These are phyloP conservation scores for Aspergillus fumigatiaffinis DNA, from an alignment of 2,329 filamentous ascomycete genomes.

Conservation along the genomic window DNA sequence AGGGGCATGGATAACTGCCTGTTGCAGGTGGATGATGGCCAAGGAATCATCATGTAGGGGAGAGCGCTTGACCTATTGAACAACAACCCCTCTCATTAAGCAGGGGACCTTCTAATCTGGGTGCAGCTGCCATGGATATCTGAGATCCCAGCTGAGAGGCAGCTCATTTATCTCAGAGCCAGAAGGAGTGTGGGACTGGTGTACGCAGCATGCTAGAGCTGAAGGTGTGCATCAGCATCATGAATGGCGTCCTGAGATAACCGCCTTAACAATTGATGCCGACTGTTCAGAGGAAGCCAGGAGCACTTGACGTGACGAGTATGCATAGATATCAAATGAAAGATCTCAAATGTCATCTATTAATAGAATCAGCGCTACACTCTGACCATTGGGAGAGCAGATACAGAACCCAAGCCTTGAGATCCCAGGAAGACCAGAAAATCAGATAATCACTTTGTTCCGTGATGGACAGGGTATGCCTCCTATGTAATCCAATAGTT, in stretches of 20 bases:
- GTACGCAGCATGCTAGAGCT: not conserved
- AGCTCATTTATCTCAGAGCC: not conserved
- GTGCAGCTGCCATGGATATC: not conserved
- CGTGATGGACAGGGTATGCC: not conserved
- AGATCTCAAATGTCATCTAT: not conserved
- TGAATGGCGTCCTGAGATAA: not conserved
- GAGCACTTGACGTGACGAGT: not conserved
- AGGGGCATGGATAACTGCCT: not conserved
- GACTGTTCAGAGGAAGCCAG: not conserved
- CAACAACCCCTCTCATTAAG: not conserved
- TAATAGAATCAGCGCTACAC: not conserved
- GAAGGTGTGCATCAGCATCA: not conserved
- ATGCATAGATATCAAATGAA: not conserved
- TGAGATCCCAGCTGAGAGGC: not conserved
- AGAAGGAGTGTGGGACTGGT: not conserved
- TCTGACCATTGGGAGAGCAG: not conserved
- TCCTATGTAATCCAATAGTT: not conserved
- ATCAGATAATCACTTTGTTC: not conserved
- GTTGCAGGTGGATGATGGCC: not conserved
- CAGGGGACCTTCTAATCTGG: not conserved
- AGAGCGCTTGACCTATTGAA: not conserved
- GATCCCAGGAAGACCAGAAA: too few species aligned
- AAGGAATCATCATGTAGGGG: not conserved
- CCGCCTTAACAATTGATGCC: not conserved
- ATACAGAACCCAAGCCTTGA: not conserved